Evolutionary conservation across 1,284 basidiomycete species (phyloP).

Genomic region (Salmacisia buchloeana): DNA sequence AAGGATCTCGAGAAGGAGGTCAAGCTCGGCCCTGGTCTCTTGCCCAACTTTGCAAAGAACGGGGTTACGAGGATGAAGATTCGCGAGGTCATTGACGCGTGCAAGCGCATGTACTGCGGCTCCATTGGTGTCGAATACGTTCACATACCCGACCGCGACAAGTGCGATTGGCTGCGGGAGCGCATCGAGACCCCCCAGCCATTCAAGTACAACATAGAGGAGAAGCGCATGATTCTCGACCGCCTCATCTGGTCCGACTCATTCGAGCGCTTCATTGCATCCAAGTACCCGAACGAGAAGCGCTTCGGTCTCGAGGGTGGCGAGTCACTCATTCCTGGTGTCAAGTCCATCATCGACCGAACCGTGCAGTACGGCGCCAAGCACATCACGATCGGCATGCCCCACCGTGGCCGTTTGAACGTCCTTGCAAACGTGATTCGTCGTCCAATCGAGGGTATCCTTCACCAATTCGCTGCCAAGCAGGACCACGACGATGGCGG

Average conservation of each 20-base stretch:
- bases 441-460: slow-evolving; percentile 94
- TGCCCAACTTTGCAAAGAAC: slow-evolving; percentile 79
- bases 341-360: slow-evolving; percentile 98
- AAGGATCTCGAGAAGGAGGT: slow-evolving; percentile 91
- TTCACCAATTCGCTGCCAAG: slow-evolving; percentile 83
- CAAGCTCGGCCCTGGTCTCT: slow-evolving; percentile 85
- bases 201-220: slow-evolving; percentile 96
- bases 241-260: slow-evolving; percentile 99
- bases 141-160: slow-evolving; percentile 95
- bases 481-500: slow-evolving; percentile 57
- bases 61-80: slow-evolving; percentile 84
- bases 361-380: slow-evolving; percentile 94
- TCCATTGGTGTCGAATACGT: slow-evolving; percentile 95
- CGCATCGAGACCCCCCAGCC: slow-evolving; percentile 92
- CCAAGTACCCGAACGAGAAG: slow-evolving; percentile 99
- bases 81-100: slow-evolving; percentile 83
- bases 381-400: slow-evolving; percentile 97
- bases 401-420: slow-evolving; percentile 96
- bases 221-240: slow-evolving; percentile 98
- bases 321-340: slow-evolving; percentile 94
- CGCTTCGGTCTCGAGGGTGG: slow-evolving; percentile 98
- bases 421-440: slow-evolving; percentile 97
- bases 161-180: slow-evolving; percentile 98
- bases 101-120: slow-evolving; percentile 91
- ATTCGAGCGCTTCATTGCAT: slow-evolving; percentile 96